Conservation (phyloP, 2,329 filamentous ascomycete species). For the Myriosclerotinia curreyana region DNA sequence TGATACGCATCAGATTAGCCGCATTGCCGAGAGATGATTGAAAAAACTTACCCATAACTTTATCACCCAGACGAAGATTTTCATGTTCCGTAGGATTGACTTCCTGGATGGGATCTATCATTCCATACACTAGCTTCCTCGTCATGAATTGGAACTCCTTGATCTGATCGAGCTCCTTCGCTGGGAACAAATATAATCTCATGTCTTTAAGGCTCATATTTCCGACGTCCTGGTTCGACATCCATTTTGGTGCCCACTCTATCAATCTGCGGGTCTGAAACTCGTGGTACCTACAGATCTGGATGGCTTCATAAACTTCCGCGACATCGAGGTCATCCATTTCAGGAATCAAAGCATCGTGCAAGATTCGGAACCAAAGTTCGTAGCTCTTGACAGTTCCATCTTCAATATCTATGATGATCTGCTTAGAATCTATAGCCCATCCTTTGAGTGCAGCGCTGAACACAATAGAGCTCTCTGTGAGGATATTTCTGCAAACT, state of each 20-base stretch:
- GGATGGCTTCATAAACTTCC: constrained; percentile 25
- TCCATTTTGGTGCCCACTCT: constrained; percentile 23
- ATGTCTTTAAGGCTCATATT: constrained; percentile 7
- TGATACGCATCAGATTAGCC: background rate
- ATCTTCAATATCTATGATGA: constrained; percentile 22
- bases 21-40: too few relatives aligned
- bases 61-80: background rate
- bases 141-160: constrained; percentile 10
- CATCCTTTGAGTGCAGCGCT: constrained; percentile 11
- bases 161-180: constrained; percentile 22
- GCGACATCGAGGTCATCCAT: constrained; percentile 18
- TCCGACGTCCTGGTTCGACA: background rate
- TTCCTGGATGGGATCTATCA: background rate
- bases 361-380: constrained; percentile 27
- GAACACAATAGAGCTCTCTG: constrained; percentile 20
- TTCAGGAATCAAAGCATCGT: constrained; percentile 17
- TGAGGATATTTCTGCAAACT: constrained; percentile 22
- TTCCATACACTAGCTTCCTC: background rate
- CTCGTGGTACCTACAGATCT: constrained; percentile 16
- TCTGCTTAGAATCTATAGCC: constrained; percentile 11
- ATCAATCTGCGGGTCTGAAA: constrained; percentile 20
- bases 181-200: constrained; percentile 21
- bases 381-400: constrained; percentile 23
- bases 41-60: background rate
- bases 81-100: background rate